Evolutionary conservation across 106 monocot species (phyloP), one percentile per base, ranked within the genome.

Genomic region (Acorus calamus): DNA sequence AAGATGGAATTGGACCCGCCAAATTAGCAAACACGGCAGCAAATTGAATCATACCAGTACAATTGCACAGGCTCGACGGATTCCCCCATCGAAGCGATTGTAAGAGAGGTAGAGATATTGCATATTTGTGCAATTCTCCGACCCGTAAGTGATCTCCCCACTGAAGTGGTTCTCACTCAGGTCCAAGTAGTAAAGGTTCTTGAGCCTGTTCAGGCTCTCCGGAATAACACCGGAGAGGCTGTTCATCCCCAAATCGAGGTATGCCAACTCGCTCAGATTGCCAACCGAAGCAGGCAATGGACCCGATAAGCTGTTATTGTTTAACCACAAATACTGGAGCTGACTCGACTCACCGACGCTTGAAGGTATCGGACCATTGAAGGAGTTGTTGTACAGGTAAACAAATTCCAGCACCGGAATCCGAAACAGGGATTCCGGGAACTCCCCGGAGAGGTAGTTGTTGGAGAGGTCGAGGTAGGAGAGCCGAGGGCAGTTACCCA

Each of bases 1-100:
- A 81, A 3, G 75, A 28, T 45, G 92, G 96, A 59, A 98, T 88
- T 8, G 47, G 8, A 5, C 94, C 94, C 10, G 84, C 80, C 12
- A 96, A 62, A 43, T 46, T 57, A 51, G 87, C 91, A 12, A 51
- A 46, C 11, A 68, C 69, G 44, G 58, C 70, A 47, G 44, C 74
- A 61, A 88, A 62, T 2, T 0, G 8, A 4, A 55, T 75, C 60
- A 88, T 69, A 60, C 67, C 73, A 12, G 73, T 75, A 45, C 88
- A 88, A 57, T 80, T 88, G 48, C 80, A 78, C 9, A 88, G 51
- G 54, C 70, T 69, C 43, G 42, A 14, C 44, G 79, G 10, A 89
- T 71, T 41, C 71, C 68, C 28, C 85, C 85, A 47, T 69, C 69
- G 46, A 88, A 84, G 14, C 49, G 61, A 52, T 88, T 84, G 46